These are phyloP conservation scores for Drechslerella coelobrocha DNA, from an alignment of 2,329 filamentous ascomycete genomes.

Conservation along the genomic window DNA sequence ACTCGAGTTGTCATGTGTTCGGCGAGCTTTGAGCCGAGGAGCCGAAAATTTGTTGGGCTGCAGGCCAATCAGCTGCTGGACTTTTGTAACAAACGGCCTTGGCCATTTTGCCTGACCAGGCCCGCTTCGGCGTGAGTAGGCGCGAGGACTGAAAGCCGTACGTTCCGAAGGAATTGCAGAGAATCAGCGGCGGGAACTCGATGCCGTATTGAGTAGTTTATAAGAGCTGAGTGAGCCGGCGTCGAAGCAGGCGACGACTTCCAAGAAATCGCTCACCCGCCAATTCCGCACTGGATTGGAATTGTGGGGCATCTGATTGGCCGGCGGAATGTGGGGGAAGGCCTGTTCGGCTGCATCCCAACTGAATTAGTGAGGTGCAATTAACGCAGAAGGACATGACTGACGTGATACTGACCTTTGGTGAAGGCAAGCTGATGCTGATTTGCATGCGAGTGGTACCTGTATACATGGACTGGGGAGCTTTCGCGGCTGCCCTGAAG, in stretches of 20 bases:
- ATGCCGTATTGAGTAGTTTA: neutral
- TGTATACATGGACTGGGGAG: too few relatives aligned
- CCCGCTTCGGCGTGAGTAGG: constrained; percentile 6
- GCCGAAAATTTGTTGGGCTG: constrained; percentile 24
- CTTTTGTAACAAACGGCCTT: neutral
- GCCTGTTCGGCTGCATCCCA: neutral
- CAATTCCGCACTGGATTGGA: constrained; percentile 23
- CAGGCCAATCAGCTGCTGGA: constrained; percentile 16
- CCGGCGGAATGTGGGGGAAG: neutral
- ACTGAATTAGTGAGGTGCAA: neutral
- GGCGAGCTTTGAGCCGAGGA: constrained; percentile 38
- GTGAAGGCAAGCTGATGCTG: neutral
- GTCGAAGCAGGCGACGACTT: neutral
- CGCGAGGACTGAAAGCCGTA: constrained; percentile 9
- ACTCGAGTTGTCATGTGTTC: constrained; percentile 14
- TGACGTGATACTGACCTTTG: too few relatives aligned
- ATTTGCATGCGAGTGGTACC: too few relatives aligned
- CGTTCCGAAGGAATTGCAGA: constrained; percentile 6
- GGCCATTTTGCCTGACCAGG: too few relatives aligned
- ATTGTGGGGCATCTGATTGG: constrained; percentile 33
- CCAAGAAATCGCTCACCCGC: constrained; percentile 18
- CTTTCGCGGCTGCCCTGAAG: too few relatives aligned
- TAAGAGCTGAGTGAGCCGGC: neutral
- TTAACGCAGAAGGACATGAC: too few relatives aligned
- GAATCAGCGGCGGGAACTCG: neutral